A percentile compares a stretch with the other conserved stretches of the same genome.
Evolutionary conservation across 2,329 filamentous ascomycete genomes (phyloP).

Genomic region (Chalara sp.): DNA sequence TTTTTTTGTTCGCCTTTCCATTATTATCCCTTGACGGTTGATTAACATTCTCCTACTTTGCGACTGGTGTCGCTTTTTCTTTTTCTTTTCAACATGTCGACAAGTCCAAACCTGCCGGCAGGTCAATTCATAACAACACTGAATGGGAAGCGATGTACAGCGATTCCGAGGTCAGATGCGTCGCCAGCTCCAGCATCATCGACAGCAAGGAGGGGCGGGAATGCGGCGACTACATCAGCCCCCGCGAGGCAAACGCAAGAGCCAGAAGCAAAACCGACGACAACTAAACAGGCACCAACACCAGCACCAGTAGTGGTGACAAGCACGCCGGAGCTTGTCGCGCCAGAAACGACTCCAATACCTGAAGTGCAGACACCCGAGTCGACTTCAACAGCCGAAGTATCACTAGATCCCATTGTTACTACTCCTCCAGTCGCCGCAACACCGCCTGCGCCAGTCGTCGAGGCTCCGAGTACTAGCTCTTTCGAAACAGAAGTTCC

Average conservation of each 20-base stretch:
- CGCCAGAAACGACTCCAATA: no score
- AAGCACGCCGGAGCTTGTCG: no score
- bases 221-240: slow-evolving; percentile 4
- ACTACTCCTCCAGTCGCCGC: slow-evolving; percentile 3
- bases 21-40: slow-evolving; percentile 20
- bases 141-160: slow-evolving; percentile 46
- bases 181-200: not conserved
- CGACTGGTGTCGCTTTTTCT: slow-evolving; percentile 19
- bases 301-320: not conserved
- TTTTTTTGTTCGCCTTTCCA: slow-evolving; percentile 2
- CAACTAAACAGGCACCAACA: slow-evolving; percentile 5
- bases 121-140: slow-evolving; percentile 44
- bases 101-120: slow-evolving; percentile 31
- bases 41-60: slow-evolving; percentile 17
- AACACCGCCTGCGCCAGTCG: not conserved
- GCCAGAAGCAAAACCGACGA: not conserved
- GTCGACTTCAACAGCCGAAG: no score
- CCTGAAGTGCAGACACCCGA: no score
- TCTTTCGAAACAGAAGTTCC: slow-evolving; percentile 1
- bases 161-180: slow-evolving; percentile 31
- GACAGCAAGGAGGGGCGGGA: not conserved
- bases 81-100: slow-evolving; percentile 33
- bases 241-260: no score
- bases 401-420: no score
- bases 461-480: not conserved